These are phyloP conservation scores for Citrullus colocynthis DNA, from an alignment of 306 rosid genomes.

Conservation along the genomic window DNA sequence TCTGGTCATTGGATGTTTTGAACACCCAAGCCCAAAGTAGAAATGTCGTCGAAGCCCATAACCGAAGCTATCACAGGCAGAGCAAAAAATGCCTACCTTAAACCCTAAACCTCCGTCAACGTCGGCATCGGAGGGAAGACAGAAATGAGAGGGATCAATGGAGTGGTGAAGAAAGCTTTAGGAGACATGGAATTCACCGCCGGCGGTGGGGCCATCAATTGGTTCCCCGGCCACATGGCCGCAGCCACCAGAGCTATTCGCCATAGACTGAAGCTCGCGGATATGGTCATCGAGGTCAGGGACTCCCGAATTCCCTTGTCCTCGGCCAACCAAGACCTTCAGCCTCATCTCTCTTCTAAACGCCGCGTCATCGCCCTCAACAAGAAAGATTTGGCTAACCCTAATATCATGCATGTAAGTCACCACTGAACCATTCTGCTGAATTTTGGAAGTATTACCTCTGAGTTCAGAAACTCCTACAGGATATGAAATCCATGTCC, in stretches of 20 bases:
- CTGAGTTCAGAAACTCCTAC: no score
- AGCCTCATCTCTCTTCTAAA: conserved; percentile 49
- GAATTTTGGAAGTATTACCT: no score
- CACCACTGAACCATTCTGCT: background rate
- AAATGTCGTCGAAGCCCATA: background rate
- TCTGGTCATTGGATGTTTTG: no score
- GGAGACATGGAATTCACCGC: conserved; percentile 69
- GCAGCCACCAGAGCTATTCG: conserved; percentile 77
- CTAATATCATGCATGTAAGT: conserved; percentile 69
- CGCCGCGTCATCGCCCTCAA: conserved; percentile 69
- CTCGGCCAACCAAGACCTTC: conserved; percentile 59
- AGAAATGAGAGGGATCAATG: conserved; percentile 33
- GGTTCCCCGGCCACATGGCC: conserved; percentile 98
- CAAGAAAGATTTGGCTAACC: conserved; percentile 79
- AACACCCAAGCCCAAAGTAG: background rate
- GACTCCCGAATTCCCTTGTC: conserved; percentile 82
- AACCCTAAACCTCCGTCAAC: background rate
- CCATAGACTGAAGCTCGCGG: conserved; percentile 59
- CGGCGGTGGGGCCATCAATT: conserved; percentile 65
- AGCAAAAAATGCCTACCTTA: background rate
- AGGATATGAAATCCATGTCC: no score
- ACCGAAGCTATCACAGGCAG: background rate
- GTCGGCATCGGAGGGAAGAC: background rate
- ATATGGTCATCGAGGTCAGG: conserved; percentile 76
- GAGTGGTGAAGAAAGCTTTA: conserved; percentile 44